Conservation (phyloP, 225 moss, liverwort and hornwort species). For the Sphagnum tenellum region DNA sequence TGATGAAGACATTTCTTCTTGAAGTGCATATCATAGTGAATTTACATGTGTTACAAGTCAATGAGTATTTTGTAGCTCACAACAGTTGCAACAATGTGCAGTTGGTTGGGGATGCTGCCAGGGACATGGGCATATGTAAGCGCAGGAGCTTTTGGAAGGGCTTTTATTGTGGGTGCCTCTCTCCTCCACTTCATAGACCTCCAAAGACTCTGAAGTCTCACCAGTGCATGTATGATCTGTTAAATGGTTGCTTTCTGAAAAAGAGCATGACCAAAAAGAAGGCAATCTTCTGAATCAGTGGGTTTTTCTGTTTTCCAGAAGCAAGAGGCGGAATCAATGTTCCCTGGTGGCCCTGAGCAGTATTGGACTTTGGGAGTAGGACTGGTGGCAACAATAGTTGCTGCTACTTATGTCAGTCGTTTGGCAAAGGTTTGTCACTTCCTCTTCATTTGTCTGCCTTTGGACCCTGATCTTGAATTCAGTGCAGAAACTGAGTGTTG, state of each 20-base stretch:
- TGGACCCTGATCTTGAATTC: neutral
- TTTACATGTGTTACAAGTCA: no score
- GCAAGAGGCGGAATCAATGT: conserved; percentile 53
- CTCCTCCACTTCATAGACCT: neutral
- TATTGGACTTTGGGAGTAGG: conserved; percentile 82
- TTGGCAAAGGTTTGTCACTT: conserved; percentile 57
- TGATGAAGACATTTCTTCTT: no score
- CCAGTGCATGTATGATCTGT: no score
- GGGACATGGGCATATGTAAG: conserved; percentile 97
- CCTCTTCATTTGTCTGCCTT: neutral
- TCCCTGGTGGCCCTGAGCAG: conserved; percentile 63
- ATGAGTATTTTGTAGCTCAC: no score
- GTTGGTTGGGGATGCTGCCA: conserved; percentile 98
- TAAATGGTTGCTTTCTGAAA: no score
- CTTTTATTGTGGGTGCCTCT: conserved; percentile 56
- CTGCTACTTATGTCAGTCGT: conserved; percentile 77
- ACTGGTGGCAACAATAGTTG: conserved; percentile 69
- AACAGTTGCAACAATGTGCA: conserved; percentile 17
- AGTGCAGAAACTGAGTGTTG: neutral
- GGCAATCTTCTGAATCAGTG: no score
- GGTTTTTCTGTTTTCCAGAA: conserved; percentile 25
- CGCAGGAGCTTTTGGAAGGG: conserved; percentile 85
- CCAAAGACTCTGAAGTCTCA: no score
- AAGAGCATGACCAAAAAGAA: no score
- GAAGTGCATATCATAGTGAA: no score